phyloP scores from a whole-genome alignment of 805 yeast genomes.

The Nakazawaea ishiwadae region DNA sequence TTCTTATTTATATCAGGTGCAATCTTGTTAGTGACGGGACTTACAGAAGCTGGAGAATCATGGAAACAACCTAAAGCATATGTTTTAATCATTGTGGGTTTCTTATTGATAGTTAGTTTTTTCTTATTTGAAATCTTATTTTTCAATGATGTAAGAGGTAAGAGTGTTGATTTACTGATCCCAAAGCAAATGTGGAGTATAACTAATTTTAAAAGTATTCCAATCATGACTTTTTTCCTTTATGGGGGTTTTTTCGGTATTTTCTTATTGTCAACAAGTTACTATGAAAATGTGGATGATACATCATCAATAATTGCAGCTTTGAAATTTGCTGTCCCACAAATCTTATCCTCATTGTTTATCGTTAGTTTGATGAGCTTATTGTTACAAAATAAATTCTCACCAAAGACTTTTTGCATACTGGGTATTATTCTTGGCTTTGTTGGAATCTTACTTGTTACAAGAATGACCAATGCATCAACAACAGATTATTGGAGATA shows the following conservation, averaged over 20 bases:
- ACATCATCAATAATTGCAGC: conserved; percentile 8
- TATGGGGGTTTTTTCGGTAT: neutral
- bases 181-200: conserved; percentile 24
- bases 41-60: conserved; percentile 39
- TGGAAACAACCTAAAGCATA: conserved; percentile 39
- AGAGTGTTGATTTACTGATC: conserved; percentile 19
- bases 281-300: neutral
- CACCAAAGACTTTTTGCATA: neutral
- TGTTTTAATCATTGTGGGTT: conserved; percentile 35
- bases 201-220: conserved; percentile 20
- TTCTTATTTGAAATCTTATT: conserved; percentile 25
- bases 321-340: conserved; percentile 16
- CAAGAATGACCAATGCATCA: neutral
- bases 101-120: conserved; percentile 22
- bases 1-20: conserved; percentile 29
- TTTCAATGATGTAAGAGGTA: conserved; percentile 3
- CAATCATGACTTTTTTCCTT: conserved; percentile 13
- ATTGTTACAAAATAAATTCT: too few species aligned
- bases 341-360: conserved; percentile 16
- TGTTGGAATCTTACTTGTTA: neutral
- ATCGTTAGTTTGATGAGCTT: neutral
- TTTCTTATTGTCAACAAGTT: neutral
- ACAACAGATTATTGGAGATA: neutral
- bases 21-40: conserved; percentile 34
- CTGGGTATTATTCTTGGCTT: neutral